phyloP scores from a whole-genome alignment of 2,329 filamentous ascomycete genomes.

The Plenodomus tracheiphilus region DNA sequence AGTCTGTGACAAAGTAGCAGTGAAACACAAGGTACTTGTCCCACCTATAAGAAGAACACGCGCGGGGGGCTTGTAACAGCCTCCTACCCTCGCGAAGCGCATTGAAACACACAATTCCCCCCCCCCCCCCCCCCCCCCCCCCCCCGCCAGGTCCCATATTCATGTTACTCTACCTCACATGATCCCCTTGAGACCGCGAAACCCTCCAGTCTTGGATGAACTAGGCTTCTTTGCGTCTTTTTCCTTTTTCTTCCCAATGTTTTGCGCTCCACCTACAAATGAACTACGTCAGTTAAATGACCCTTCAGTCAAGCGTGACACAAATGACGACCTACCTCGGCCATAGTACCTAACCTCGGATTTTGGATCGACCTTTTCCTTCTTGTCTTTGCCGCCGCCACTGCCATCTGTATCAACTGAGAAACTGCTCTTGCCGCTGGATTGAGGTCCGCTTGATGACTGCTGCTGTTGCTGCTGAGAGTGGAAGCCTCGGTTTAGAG shows the following conservation, averaged over 20 bases:
- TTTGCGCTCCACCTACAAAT: slow-evolving; percentile 59
- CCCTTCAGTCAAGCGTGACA: no score
- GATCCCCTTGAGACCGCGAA: slow-evolving; percentile 46
- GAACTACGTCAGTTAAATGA: no score
- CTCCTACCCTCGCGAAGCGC: no score
- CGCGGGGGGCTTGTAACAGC: no score
- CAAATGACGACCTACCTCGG: slow-evolving; percentile 49
- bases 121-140: no score
- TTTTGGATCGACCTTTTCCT: slow-evolving; percentile 52
- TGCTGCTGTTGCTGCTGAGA: slow-evolving; percentile 27
- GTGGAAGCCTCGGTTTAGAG: slow-evolving; percentile 16
- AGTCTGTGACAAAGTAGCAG: no score
- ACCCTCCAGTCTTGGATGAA: slow-evolving; percentile 41
- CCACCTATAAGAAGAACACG: no score
- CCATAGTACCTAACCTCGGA: slow-evolving; percentile 58
- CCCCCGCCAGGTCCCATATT: neutral
- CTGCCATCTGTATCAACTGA: slow-evolving; percentile 45
- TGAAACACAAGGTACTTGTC: no score
- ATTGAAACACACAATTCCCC: no score
- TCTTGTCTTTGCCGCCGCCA: slow-evolving; percentile 40
- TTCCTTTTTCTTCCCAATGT: slow-evolving; percentile 58
- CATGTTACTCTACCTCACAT: no score
- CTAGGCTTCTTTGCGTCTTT: slow-evolving; percentile 53
- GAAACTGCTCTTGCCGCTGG: slow-evolving; percentile 46
- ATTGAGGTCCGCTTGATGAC: slow-evolving; percentile 28